Evolutionary conservation across 768 basidiomycete genomes (phyloP).

Genomic region (Kondoa subrosea): DNA sequence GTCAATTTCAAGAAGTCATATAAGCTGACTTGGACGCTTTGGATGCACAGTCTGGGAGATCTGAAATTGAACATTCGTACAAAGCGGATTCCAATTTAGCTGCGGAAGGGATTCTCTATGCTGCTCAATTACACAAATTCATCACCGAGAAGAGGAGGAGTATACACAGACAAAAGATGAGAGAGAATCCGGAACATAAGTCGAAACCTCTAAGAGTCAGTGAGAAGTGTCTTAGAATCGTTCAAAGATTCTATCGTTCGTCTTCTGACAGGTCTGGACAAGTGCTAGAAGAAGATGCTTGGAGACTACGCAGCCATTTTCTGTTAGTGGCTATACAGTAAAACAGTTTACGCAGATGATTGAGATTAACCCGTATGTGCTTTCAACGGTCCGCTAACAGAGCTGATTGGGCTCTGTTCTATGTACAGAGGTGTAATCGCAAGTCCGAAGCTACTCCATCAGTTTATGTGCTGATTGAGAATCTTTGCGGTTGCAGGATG

Average conservation of each 20-base stretch:
- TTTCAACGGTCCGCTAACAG: conserved; percentile 29
- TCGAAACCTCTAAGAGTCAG: conserved; percentile 32
- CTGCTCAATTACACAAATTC: conserved; percentile 73
- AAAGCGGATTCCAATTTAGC: conserved; percentile 96
- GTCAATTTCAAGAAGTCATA: not conserved
- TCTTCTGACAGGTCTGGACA: conserved; percentile 69
- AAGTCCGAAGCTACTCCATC: not conserved
- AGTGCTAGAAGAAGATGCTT: conserved; percentile 81
- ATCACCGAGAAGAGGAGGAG: conserved; percentile 68
- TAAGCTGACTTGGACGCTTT: not conserved
- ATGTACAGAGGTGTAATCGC: not conserved
- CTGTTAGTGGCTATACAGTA: conserved; percentile 40
- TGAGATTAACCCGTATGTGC: conserved; percentile 83
- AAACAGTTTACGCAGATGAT: conserved; percentile 91
- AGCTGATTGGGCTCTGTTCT: not conserved
- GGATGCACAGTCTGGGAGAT: conserved; percentile 74
- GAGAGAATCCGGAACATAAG: conserved; percentile 38
- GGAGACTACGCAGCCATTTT: conserved; percentile 91
- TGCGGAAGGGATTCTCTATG: conserved; percentile 87
- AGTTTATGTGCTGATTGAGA: conserved; percentile 37
- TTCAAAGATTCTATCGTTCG: not conserved
- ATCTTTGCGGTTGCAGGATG: conserved; percentile 39
- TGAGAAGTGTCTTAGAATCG: not conserved
- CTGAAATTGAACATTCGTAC: conserved; percentile 93
- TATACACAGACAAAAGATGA: conserved; percentile 34